Percentiles rank a stretch among this genome's conserved stretches.
Conservation (phyloP, 2,329 filamentous ascomycete species). For the Pseudocercospora crystallina region DNA sequence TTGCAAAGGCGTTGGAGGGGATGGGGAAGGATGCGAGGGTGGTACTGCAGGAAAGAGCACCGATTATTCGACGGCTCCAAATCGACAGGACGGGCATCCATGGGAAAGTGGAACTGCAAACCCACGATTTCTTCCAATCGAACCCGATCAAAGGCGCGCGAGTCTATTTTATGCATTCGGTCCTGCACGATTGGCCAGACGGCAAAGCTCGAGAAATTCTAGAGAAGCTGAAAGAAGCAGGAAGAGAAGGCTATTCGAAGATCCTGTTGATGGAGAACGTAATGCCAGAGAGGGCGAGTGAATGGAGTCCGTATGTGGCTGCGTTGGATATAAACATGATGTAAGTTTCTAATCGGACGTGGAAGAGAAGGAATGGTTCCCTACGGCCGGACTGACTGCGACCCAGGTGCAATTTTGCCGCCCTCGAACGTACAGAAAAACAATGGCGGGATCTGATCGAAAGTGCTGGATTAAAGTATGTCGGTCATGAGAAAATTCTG, state of each 20-base stretch:
- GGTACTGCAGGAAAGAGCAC: conserved; percentile 12
- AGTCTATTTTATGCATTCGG: conserved; percentile 28
- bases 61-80: conserved; percentile 1
- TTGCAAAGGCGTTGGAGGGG: background rate
- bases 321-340: conserved; percentile 46
- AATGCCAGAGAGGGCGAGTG: conserved; percentile 19
- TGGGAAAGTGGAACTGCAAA: conserved; percentile 8
- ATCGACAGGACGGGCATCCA: background rate
- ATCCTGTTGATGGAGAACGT: conserved; percentile 29
- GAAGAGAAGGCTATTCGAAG: conserved; percentile 27
- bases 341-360: too few relatives aligned
- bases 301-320: conserved; percentile 12
- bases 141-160: conserved; percentile 29
- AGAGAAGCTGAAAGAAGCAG: conserved; percentile 21
- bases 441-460: conserved; percentile 36
- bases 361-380: too few relatives aligned
- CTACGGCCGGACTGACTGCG: background rate
- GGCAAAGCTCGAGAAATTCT: conserved; percentile 22
- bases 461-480: conserved; percentile 14
- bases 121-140: conserved; percentile 22
- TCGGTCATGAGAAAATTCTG: conserved; percentile 2
- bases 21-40: background rate
- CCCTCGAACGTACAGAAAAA: conserved; percentile 41
- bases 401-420: conserved; percentile 27
- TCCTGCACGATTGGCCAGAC: conserved; percentile 29